Base-by-base conservation (phyloP, 371 early-diverging fungal genomes). In the Lichtheimia hyalospora region DNA sequence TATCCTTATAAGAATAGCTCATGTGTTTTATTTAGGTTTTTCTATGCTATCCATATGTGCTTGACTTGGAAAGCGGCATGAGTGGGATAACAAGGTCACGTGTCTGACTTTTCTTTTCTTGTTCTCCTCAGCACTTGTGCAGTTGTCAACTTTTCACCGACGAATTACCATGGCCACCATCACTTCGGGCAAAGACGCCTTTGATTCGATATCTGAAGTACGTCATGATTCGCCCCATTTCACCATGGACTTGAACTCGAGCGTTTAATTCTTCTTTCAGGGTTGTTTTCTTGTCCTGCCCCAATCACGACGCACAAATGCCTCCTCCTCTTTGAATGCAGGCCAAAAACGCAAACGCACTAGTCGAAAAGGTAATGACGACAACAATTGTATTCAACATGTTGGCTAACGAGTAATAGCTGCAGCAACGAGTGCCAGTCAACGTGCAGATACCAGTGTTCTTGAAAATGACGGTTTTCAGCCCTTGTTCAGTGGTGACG, bases 161-260 rank as follows among this genome's bases (percentile, higher is more conserved):
- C 25, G 25, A 25, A 3, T 5, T 3, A 5, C 25, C 54, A 64
- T 66, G 67, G 44, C 62, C 12, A 28, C 54, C 25, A 66, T 42
- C 18, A 58, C 42, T 24, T 48, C 61, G 1, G 42, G 49, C 46
- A 62, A 52, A 58, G 78, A 75, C 46, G 60, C 68, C 5, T 70
- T 79, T 61, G 74, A 79, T 25, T 79, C 79, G 21, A 68, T 79
- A 49, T 75, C 79, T 49, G 76, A 79, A 63, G 79, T 74, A 57
- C 12, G 6, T 51, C 10, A 1, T 2, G n/a, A 34, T 2, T 10
- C 10, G 34, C 2, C 10, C 1, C 34, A 34, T 34, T 2, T 42
- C 14, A 3, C 46, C 21, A 21, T 46, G 13, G 46, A 16, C n/a
- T 46, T 46, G 1, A 5, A 46, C 5, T 13, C 3, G 6, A 3